Evolutionary conservation across 129 eudicot species (phyloP).

Genomic region (Centella asiatica): DNA sequence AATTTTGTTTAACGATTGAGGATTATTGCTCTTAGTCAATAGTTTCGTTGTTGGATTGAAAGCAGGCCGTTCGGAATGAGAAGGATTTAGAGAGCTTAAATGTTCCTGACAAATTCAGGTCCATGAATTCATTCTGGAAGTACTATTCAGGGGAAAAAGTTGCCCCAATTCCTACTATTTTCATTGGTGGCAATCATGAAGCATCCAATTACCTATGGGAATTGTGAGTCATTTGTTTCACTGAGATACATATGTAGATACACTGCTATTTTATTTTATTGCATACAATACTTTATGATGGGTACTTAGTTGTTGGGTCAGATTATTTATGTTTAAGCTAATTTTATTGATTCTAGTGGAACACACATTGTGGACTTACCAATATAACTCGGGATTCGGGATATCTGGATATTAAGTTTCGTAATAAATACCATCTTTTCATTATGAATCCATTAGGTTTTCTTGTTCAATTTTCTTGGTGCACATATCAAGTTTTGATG

Average conservation of each 20-base stretch:
- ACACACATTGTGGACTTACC: not conserved
- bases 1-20: not conserved
- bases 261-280: no score
- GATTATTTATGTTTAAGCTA: not conserved
- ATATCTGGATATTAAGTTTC: not conserved
- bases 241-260: not conserved
- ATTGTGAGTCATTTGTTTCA: slow-evolving; percentile 8
- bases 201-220: slow-evolving; percentile 58
- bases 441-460: not conserved
- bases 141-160: slow-evolving; percentile 84
- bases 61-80: slow-evolving; percentile 89
- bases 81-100: slow-evolving; percentile 75
- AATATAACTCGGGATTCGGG: no score
- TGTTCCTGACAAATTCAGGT: slow-evolving; percentile 54
- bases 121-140: slow-evolving; percentile 88
- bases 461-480: not conserved
- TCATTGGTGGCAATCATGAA: slow-evolving; percentile 98
- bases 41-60: not conserved
- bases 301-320: not conserved
- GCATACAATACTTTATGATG: not conserved
- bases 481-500: not conserved
- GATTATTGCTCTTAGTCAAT: not conserved
- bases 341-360: not conserved
- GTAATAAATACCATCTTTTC: not conserved
- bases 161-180: slow-evolving; percentile 84